phyloP scores from a whole-genome alignment of 83 land plant genomes.

The Isoetes engelmannii region DNA sequence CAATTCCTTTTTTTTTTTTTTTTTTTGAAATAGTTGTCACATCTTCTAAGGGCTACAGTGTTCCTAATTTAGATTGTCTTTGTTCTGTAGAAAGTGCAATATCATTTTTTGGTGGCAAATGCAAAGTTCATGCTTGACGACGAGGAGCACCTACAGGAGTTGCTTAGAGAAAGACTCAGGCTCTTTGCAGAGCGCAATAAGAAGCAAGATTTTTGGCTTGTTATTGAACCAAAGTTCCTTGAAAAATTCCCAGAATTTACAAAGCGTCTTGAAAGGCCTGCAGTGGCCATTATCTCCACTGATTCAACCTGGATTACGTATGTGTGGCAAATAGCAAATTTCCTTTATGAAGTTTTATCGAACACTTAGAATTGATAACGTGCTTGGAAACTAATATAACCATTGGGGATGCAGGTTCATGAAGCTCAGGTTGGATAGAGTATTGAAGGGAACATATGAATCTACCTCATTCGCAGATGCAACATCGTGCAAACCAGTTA shows the following conservation, averaged over 20 bases:
- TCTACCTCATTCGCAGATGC: constrained; percentile 66
- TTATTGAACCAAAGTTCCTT: constrained; percentile 83
- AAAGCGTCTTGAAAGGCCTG: constrained; percentile 64
- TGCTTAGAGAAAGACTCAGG: constrained; percentile 58
- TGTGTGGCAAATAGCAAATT: constrained; percentile 19
- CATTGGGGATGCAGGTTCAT: constrained; percentile 50
- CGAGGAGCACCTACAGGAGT: constrained; percentile 95
- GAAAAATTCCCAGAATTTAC: constrained; percentile 77
- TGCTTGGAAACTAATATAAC: no score
- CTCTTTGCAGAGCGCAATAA: constrained; percentile 54
- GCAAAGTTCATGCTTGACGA: constrained; percentile 98
- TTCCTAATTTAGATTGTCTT: no score
- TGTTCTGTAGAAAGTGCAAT: constrained; percentile 13
- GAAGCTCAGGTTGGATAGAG: constrained; percentile 86
- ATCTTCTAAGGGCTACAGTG: no score
- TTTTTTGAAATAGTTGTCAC: no score
- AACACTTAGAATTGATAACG: no score
- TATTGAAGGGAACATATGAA: constrained; percentile 55
- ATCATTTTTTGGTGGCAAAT: constrained; percentile 80
- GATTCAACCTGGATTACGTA: constrained; percentile 91
- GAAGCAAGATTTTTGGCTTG: constrained; percentile 92
- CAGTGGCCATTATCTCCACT: constrained; percentile 93
- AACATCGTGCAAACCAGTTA: constrained; percentile 49
- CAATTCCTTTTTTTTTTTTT: no score
- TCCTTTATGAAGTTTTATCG: no score